Percentiles rank a stretch among this genome's conserved stretches.
Conservation (phyloP, 1,284 basidiomycete species). For the Taiwanofungus camphoratus region DNA sequence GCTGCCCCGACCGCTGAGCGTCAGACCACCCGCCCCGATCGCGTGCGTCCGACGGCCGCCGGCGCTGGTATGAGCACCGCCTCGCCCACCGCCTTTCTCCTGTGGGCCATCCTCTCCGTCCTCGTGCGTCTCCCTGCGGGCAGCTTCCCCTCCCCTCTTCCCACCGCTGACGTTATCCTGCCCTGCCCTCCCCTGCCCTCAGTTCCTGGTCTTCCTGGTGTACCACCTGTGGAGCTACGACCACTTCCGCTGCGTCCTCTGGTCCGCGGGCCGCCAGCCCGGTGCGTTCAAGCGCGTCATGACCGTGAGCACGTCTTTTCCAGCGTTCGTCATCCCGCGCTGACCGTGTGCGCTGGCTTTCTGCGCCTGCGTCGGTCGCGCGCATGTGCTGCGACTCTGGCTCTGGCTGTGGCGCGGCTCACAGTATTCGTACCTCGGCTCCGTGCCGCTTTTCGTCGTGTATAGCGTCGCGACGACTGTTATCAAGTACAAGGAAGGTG, state of each 20-base stretch:
- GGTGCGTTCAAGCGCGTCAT: slow-evolving; percentile 77
- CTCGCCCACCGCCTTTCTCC: slow-evolving; percentile 61
- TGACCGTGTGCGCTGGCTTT: background rate
- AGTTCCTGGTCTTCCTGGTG: slow-evolving; percentile 64
- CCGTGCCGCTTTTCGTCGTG: slow-evolving; percentile 55
- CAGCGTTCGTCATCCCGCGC: background rate
- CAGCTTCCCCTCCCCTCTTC: slow-evolving; percentile 5
- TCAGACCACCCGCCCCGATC: too few species aligned
- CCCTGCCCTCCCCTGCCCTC: slow-evolving; percentile 7
- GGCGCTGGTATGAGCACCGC: slow-evolving; percentile 71
- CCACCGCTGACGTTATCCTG: slow-evolving; percentile 2
- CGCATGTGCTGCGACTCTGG: background rate
- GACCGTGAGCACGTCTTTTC: slow-evolving; percentile 47
- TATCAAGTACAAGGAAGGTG: slow-evolving; percentile 68
- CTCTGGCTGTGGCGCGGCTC: background rate
- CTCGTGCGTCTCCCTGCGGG: slow-evolving; percentile 40
- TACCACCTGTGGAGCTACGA: slow-evolving; percentile 72
- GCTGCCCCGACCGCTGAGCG: too few species aligned
- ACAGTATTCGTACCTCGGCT: slow-evolving; percentile 69
- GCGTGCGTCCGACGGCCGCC: too few species aligned
- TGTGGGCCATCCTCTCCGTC: slow-evolving; percentile 63
- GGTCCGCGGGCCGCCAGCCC: slow-evolving; percentile 64
- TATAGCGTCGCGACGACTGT: slow-evolving; percentile 54
- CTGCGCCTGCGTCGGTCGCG: background rate
- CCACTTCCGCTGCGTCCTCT: slow-evolving; percentile 62